Evolutionary conservation across 805 yeast genomes (phyloP).

Genomic region (Lachancea mirantina): DNA sequence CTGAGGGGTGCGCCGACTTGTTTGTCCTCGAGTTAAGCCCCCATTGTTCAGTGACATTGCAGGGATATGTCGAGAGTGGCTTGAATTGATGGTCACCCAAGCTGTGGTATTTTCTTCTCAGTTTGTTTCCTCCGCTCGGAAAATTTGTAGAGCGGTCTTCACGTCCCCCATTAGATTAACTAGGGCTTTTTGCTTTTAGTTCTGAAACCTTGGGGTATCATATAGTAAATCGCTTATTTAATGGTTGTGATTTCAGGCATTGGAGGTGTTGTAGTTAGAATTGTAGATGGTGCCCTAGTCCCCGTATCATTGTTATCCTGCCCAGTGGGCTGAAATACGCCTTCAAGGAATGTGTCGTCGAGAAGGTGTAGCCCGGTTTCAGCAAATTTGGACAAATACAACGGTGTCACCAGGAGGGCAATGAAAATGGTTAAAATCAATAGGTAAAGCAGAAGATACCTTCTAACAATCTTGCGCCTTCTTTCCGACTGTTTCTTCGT

Average conservation of each 20-base stretch:
- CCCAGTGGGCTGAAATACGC: slow-evolving; percentile 50
- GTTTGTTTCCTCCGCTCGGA: too few species aligned
- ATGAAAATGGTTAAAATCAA: slow-evolving; percentile 35
- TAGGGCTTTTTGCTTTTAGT: too few species aligned
- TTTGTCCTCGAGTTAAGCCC: too few species aligned
- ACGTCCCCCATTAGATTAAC: too few species aligned
- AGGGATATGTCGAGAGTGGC: too few species aligned
- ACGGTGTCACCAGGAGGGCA: slow-evolving; percentile 41
- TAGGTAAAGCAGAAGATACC: slow-evolving; percentile 43
- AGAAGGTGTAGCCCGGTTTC: slow-evolving; percentile 22
- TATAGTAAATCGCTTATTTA: too few species aligned
- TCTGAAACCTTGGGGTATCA: too few species aligned
- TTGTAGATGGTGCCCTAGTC: slow-evolving; percentile 40
- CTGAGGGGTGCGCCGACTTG: too few species aligned
- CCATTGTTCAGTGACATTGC: too few species aligned
- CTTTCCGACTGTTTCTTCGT: slow-evolving; percentile 34
- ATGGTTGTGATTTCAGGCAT: slow-evolving; percentile 30
- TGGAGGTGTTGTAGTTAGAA: slow-evolving; percentile 35
- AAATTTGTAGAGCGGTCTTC: too few species aligned
- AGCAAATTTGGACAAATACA: slow-evolving; percentile 31
- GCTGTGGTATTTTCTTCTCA: too few species aligned
- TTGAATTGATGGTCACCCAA: too few species aligned
- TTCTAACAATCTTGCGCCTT: slow-evolving; percentile 36
- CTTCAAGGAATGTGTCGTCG: slow-evolving; percentile 24
- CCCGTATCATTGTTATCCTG: slow-evolving; percentile 68